Base-by-base conservation (phyloP, 768 basidiomycete species). In the Pleurotus sapidus region DNA sequence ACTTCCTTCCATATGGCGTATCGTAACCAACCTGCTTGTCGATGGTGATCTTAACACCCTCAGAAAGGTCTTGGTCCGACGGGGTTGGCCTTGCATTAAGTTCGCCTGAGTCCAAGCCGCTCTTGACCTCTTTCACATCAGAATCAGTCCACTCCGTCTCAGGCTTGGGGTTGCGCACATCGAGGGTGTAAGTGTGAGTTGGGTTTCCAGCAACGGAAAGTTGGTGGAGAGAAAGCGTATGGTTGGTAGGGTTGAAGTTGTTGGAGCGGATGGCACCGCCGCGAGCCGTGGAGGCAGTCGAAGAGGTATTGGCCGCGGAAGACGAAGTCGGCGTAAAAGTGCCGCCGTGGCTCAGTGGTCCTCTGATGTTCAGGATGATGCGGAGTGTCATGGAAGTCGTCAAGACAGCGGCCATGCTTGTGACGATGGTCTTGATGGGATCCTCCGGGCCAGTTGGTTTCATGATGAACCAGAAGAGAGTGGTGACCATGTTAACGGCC, bases 321-420 rank as follows among this genome's bases (percentile, higher is more conserved):
- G 78, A 73, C 24, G 71, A 80, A 55, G 80, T 79, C n/a, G 79
- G 70, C 14, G 83, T 81, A 67, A 91, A 93, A 46, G 79, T 76
- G 18, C 91, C 91, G 42, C 91, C 91, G 42, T 80, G 70, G 20
- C 74, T 79, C 68, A 93, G 88, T 23, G 83, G 69, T n/a, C 91
- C 91, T 55, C 89, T 86, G 50, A 93, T 87, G 60, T 83, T 81
- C 64, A 94, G 88, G 61, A 94, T 79, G 76, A 94, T 91, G 63
- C 91, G 90, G 66, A 93, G 86, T 30, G 86, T 83, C 92, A 93
- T 93, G 15, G 91, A 91, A 40, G 89, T 86, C 25, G 92, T 93
- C 59, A 93, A 83, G 34, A 93, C 91, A 8, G 88, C 90, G 1
- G 92, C 82, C 88, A 94, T 93, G 73, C 84, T 81, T 20, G 89